Percentiles rank a stretch among this genome's conserved stretches.
Conservation (phyloP, 202 grass and related monocot species). For the Brachypodium distachyon region DNA sequence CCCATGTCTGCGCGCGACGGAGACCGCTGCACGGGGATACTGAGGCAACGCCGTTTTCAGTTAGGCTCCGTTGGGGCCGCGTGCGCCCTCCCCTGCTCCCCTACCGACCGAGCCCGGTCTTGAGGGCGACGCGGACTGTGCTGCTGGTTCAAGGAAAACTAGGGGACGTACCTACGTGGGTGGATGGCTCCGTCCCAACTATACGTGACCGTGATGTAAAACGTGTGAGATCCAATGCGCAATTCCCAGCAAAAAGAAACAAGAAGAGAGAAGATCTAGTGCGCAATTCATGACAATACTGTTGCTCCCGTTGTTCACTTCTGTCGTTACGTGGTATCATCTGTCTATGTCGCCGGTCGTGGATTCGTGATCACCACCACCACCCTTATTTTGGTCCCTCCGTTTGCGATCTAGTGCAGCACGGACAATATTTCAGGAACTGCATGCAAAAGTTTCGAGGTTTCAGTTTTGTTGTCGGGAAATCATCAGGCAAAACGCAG, state of each 20-base stretch:
- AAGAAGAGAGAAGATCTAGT: no score
- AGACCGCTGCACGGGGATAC: conserved; percentile 2
- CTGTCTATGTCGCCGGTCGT: no score
- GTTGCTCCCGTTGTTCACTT: no score
- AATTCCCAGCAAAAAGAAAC: no score
- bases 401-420: background rate
- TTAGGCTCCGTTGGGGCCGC: conserved; percentile 24
- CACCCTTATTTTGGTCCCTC: background rate
- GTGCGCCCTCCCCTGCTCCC: background rate
- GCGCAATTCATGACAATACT: no score
- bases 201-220: background rate
- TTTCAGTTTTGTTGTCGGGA: background rate
- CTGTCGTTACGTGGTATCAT: no score
- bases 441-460: background rate
- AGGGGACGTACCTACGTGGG: no score
- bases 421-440: background rate
- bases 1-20: conserved; percentile 12
- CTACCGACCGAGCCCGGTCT: background rate
- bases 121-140: conserved; percentile 15
- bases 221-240: background rate
- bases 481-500: background rate
- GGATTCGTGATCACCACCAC: background rate
- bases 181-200: background rate
- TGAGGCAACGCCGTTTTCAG: conserved; percentile 32
- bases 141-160: no score